phyloP scores from a whole-genome alignment of 2,329 filamentous ascomycete genomes.

The Talaromyces sp. region DNA sequence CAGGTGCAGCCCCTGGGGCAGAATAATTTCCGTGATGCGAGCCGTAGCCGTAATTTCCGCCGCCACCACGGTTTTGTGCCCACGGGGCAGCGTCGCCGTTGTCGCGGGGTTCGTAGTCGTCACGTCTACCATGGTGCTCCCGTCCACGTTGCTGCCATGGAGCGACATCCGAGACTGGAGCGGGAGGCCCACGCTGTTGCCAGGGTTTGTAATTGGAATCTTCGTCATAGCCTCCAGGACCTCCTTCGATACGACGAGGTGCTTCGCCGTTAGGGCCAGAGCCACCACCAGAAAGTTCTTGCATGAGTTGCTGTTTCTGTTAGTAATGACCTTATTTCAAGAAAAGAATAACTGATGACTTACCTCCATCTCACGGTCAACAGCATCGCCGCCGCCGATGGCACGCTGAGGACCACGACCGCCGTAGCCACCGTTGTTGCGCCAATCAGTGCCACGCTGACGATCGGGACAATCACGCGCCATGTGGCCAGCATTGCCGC shows the following conservation, averaged over 20 bases:
- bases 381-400: constrained; percentile 73
- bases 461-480: constrained; percentile 94
- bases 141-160: constrained; percentile 63
- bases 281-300: constrained; percentile 84
- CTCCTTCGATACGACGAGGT: constrained; percentile 80
- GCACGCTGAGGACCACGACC: constrained; percentile 51
- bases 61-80: constrained; percentile 41
- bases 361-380: constrained; percentile 93
- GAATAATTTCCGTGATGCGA: constrained; percentile 35
- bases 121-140: constrained; percentile 48
- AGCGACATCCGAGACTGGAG: constrained; percentile 61
- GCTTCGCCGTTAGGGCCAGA: constrained; percentile 53
- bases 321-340: constrained; percentile 34
- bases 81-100: constrained; percentile 35
- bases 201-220: constrained; percentile 67
- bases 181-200: constrained; percentile 70
- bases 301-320: constrained; percentile 78
- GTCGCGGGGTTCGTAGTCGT: constrained; percentile 43
- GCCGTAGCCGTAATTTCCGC: constrained; percentile 41
- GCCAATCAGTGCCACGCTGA: constrained; percentile 85
- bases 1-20: constrained; percentile 40
- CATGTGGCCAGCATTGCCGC: constrained; percentile 97
- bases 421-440: constrained; percentile 60
- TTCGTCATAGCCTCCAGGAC: constrained; percentile 60
- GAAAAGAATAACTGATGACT: constrained; percentile 29